Evolutionary conservation across 2,329 filamentous ascomycete species (phyloP), one percentile per base, ranked within the genome.

Genomic region (Lasiodiplodia citricola): DNA sequence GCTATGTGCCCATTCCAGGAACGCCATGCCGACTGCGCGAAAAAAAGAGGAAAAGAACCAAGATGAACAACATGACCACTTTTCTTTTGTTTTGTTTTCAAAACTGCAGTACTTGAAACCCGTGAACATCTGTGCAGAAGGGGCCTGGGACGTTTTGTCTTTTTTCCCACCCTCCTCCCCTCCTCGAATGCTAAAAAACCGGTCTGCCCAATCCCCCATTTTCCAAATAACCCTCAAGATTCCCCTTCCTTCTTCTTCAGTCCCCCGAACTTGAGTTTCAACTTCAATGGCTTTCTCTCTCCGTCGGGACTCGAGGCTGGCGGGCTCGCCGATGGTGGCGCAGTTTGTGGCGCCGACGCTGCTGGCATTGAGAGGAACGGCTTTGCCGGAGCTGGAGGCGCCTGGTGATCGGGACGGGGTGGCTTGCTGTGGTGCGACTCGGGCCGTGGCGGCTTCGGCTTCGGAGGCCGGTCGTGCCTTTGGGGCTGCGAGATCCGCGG

Each of bases 251-350:
- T 62, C 14, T 58, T 50, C 66, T 68, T 68, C 66, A 52, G 35
- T 18, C 50, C 57, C 3, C 66, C 66, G 3, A 68, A n/a, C 57
- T 68, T 68, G 35, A 68, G 38, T 50, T 68, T 68, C 56, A 68
- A 25, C 35, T 63, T 68, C 23, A 68, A 50, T 35, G 57, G 56
- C 55, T 54, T 60, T 23, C 57, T 63, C 51, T 68, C 66, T 31
- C 57, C 66, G 1, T n/a, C 41, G 0, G 66, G 56, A 18, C n/a
- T 60, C 6, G 28, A 37, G 14, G 50, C 50, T 18, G 66, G 66
- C 31, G 56, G 66, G 35, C 66, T 68, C 23, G 44, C 57, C 16
- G 66, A 58, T 18, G 66, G 66, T n/a, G 66, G 55, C 28, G 58
- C 41, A 16, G 44, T n/a, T 11, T 44, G 58, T n/a, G 31, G 60